A percentile compares a stretch with the other conserved stretches of the same genome.
phyloP scores from a whole-genome alignment of 306 rosid genomes.

The Cucurbita moschata region DNA sequence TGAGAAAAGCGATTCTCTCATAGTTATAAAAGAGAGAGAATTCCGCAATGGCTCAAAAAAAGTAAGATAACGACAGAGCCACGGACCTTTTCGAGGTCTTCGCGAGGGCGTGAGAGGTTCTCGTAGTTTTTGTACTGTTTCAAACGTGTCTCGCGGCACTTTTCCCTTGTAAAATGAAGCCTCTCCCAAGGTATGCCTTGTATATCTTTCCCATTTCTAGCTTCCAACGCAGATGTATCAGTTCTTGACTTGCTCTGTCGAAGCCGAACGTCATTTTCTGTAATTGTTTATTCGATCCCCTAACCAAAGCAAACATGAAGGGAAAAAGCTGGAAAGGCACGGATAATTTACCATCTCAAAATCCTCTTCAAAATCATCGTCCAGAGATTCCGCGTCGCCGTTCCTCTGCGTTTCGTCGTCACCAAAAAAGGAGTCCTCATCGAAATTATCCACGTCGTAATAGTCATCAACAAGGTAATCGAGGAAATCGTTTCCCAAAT shows the following conservation, averaged over 20 bases:
- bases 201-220: slow-evolving; percentile 68
- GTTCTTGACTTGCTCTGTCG: slow-evolving; percentile 43
- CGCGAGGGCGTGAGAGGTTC: slow-evolving; percentile 46
- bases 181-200: slow-evolving; percentile 95
- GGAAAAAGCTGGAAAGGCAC: not conserved
- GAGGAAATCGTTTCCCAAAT: slow-evolving; percentile 51
- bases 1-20: not conserved
- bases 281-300: not conserved
- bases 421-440: slow-evolving; percentile 17
- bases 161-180: slow-evolving; percentile 57
- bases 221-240: slow-evolving; percentile 72
- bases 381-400: not conserved
- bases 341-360: slow-evolving; percentile 29
- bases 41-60: not conserved
- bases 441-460: slow-evolving; percentile 33
- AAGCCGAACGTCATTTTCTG: not conserved
- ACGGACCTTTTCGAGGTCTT: slow-evolving; percentile 43
- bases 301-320: not conserved
- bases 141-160: slow-evolving; percentile 65
- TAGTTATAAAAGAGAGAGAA: not conserved
- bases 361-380: slow-evolving; percentile 54
- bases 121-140: slow-evolving; percentile 78
- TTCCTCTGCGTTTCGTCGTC: slow-evolving; percentile 12
- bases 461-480: slow-evolving; percentile 35
- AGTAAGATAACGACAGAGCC: not conserved